phyloP scores from a whole-genome alignment of 2,329 filamentous ascomycete genomes.

The Talaromyces sp. region DNA sequence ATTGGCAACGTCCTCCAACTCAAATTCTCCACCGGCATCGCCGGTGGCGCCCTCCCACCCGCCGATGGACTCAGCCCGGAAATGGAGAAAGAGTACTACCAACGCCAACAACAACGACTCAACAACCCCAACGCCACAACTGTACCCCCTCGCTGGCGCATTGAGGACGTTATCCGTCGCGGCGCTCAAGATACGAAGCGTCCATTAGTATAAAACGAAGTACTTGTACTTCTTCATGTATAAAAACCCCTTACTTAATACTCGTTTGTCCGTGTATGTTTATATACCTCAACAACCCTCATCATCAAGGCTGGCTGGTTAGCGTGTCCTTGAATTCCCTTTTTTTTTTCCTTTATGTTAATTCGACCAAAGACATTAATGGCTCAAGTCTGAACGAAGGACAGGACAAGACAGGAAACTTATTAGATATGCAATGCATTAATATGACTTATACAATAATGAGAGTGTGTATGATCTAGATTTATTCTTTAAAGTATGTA shows the following conservation, averaged over 20 bases:
- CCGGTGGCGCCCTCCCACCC: constrained; percentile 77
- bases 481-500: too few relatives aligned
- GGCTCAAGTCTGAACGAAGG: constrained; percentile 5
- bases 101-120: constrained; percentile 40
- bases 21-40: constrained; percentile 95
- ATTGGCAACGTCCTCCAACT: constrained; percentile 88
- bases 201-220: constrained; percentile 59
- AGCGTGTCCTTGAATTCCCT: constrained; percentile 8
- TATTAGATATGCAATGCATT: constrained; percentile 12
- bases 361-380: neutral
- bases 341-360: neutral
- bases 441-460: constrained; percentile 10
- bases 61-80: constrained; percentile 69
- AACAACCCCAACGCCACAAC: constrained; percentile 45
- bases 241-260: constrained; percentile 7
- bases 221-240: neutral
- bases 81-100: constrained; percentile 67
- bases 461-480: neutral
- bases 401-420: neutral
- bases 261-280: constrained; percentile 7
- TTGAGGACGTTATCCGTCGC: constrained; percentile 70
- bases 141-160: constrained; percentile 72
- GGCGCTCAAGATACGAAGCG: constrained; percentile 75
- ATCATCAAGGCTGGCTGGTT: constrained; percentile 9
- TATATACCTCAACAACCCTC: constrained; percentile 1